Evolutionary conservation across 352 stramenopile species (phyloP).

Genomic region (Nothophytophthora sp.): DNA sequence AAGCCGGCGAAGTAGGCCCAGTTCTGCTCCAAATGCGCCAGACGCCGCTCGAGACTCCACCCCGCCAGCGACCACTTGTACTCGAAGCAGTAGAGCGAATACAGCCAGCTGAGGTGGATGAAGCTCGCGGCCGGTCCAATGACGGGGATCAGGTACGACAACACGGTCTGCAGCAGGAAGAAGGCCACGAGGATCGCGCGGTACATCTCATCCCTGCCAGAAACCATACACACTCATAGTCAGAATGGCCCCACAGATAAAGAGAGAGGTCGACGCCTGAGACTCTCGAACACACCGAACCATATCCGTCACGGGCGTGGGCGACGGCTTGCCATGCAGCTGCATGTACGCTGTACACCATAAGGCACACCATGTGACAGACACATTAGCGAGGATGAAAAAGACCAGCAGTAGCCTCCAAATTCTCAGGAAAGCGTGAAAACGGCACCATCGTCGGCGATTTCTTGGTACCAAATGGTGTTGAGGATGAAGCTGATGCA

Average conservation of each 20-base stretch:
- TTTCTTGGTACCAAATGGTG: slow-evolving; percentile 92
- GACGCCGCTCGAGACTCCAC: slow-evolving; percentile 81
- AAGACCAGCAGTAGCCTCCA: slow-evolving; percentile 2
- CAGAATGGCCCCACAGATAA: background rate
- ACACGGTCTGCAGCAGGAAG: slow-evolving; percentile 84
- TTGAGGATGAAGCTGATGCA: slow-evolving; percentile 92
- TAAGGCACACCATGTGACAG: background rate
- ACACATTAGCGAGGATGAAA: background rate
- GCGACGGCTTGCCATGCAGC: slow-evolving; percentile 77
- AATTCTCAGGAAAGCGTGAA: too few relatives aligned
- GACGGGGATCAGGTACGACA: slow-evolving; percentile 81
- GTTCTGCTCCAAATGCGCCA: slow-evolving; percentile 83
- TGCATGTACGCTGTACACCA: slow-evolving; percentile 66
- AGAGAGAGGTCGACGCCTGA: background rate
- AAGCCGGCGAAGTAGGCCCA: slow-evolving; percentile 90
- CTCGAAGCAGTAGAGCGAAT: slow-evolving; percentile 91
- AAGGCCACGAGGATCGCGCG: slow-evolving; percentile 85
- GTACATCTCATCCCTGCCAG: slow-evolving; percentile 76
- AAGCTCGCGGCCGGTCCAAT: slow-evolving; percentile 79
- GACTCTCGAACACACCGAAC: slow-evolving; percentile 65
- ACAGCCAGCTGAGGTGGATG: slow-evolving; percentile 86
- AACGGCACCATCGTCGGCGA: slow-evolving; percentile 87
- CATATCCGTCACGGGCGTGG: slow-evolving; percentile 81
- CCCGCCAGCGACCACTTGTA: slow-evolving; percentile 90
- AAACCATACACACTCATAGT: background rate